Evolutionary conservation across 2,329 filamentous ascomycete species (phyloP), one percentile per base, ranked within the genome.

Genomic region (Ophiostoma sp.): DNA sequence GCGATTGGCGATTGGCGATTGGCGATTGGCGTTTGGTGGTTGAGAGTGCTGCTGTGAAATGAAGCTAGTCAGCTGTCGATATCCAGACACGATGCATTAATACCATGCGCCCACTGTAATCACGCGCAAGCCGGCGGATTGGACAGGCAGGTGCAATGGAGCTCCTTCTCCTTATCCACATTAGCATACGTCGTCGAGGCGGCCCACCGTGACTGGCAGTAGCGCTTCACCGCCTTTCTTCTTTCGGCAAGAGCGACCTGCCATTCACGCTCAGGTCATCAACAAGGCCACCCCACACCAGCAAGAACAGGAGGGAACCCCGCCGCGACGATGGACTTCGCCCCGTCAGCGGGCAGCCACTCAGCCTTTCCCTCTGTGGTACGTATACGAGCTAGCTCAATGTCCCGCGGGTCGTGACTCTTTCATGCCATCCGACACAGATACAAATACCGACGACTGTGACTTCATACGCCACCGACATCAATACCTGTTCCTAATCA

Each of bases 91-190:
- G 60, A 63, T 63, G 60, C 60, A 27, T 62, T 62, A n/a, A n/a
- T 62, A n/a, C 14, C 16, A 63, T 63, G 60, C 60, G 60, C 60
- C 60, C 40, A 63, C 60, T 63, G 40, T 41, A 18, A 27, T 27
- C 27, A 44, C 60, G 60, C 60, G 40, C 60, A 63, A 44, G 40
- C 60, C 18, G 49, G 49, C 49, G n/a, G 12, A 52, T 52, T 52
- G 49, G 49, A 18, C 49, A 18, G 40, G 60, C n/a, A 63, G 38
- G 60, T 63, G 60, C 60, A 6, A 62, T 62, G 58, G 55, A 67
- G 66, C 66, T 67, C 66, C 49, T 62, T 36, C 55, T 27, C 52
- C 40, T 55, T 16, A 44, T 62, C 85, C 75, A 96, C 7, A 52
- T 6, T 7, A 18, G 67, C 49, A 68, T 68, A 88, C 58, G 60